Evolutionary conservation across 768 basidiomycete species (phyloP), one percentile per base, ranked within the genome.

Genomic region (Macrocybe gigantea): DNA sequence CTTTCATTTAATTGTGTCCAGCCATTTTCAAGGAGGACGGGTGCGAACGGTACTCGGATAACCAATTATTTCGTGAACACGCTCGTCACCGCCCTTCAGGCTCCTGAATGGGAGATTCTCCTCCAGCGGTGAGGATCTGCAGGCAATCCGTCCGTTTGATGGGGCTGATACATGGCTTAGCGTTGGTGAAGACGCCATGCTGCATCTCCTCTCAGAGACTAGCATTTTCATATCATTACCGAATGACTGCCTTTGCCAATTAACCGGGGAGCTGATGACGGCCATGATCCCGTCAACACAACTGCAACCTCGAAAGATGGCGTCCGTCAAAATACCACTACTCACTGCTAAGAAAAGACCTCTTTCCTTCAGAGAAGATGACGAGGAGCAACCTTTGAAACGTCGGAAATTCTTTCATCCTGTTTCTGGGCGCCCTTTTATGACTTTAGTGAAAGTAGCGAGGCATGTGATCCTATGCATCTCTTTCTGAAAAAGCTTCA

Each of bases 221-320:
- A 85, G 81, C 7, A 52, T 94, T 12, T 97, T 93, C 60, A 58
- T 86, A 11, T 70, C 85, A 2, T 64, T 96, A 14, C 86, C 87
- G 0, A 95, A 96, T 57, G 82, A 79, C 13, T 94, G 91, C 58
- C 75, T 85, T 34, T 87, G 87, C 51, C 94, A 98, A 63, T 61
- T 96, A 49, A 79, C 84, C 0, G 94, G 94, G 4, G 70, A 72
- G 33, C 83, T 88, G 0, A 61, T 95, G 15, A 67, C 81, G 53
- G 66, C 55, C 63, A 47, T 62, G 22, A 39, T 39, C 30, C 56
- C 60, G 45, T 51, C 56, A 60, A 5, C 30, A 34, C 22, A 45
- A 39, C 41, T 41, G 14, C 33, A 22, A n/a, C 32, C 1, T 10
- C 13, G n/a, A 6, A 41, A 33, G 13, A 13, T 38, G 9, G n/a